These are phyloP conservation scores for Microbotryomycetes sp. DNA, from an alignment of 1,284 basidiomycete genomes.

Conservation along the genomic window DNA sequence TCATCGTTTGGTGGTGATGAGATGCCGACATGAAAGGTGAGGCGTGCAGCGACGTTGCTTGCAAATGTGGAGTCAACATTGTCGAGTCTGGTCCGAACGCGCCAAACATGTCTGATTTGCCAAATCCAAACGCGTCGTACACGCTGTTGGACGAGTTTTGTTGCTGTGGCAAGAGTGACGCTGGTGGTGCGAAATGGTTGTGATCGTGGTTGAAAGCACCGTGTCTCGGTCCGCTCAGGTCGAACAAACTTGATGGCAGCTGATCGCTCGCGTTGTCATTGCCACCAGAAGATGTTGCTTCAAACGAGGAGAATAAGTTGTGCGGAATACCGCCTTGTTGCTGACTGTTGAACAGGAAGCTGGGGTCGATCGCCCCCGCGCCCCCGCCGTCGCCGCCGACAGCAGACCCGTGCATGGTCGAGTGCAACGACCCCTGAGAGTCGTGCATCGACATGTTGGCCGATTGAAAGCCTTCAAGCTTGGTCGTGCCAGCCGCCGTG, in stretches of 20 bases:
- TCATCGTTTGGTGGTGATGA: background rate
- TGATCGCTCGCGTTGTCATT: no score
- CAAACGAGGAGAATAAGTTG: background rate
- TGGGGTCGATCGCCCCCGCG: conserved; percentile 8
- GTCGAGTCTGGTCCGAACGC: background rate
- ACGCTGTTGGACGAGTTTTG: background rate
- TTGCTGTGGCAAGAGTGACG: no score
- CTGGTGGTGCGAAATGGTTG: no score
- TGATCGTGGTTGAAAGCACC: no score
- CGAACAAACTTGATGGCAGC: no score
- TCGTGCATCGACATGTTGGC: background rate
- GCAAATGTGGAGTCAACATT: background rate
- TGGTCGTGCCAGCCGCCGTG: conserved; percentile 1
- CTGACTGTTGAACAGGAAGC: conserved; percentile 14
- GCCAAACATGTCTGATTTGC: background rate
- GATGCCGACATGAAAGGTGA: background rate
- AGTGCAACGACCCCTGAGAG: background rate
- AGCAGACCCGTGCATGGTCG: background rate
- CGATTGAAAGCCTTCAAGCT: background rate
- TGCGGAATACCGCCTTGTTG: no score
- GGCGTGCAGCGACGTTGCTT: background rate
- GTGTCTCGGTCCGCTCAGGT: no score
- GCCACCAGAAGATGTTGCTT: background rate
- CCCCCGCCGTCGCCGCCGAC: no score
- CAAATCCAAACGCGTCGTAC: background rate